Base-by-base conservation (phyloP, 169 alveolate genomes). In the Eimeria praecox region DNA sequence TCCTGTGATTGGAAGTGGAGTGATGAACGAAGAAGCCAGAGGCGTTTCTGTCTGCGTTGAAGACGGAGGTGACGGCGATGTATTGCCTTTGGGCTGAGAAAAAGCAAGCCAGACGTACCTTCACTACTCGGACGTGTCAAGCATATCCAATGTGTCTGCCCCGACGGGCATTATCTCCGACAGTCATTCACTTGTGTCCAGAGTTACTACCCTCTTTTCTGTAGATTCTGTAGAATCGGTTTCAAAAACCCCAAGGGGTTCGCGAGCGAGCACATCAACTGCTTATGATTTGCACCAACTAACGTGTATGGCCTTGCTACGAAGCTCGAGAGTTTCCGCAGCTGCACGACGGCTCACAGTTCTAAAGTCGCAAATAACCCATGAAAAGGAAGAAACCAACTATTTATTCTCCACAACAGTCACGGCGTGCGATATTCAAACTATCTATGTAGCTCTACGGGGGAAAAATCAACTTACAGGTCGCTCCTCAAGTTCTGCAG, bases 1-100 rank as follows among this genome's bases (percentile, higher is more conserved):
- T 14, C 93, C 93, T 20, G 93, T 80, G 82, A 87, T 87, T 30
- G 93, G 82, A 3, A 87, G 82, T 62, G 93, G 93, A 33, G 78
- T 66, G 33, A 59, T 42, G 64, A 87, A 87, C 44, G 93, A 87
- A 62, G 93, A 27, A 27, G 93, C 93, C 12, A 87, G 62, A 42
- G 93, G 40, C 66, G 20, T 20, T n/a, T 35, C 62, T 56, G 78
- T 33, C 75, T 52, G 33, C 3, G 75, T 35, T 33, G 73, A 16
- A 27, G 90, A 14, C 30, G 49, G 22, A 3, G 88, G 46, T 12
- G 88, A 44, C 8, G 88, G 42, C 8, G 66, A 49, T 2, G 3
- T 42, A 78, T 46, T 12, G 14, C 16, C 10, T 16, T 27, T 30
- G 12, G 64, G 12, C 66, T 46, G 46, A 44, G 8, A 75, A 75